These are phyloP conservation scores for Purpureocillium takamizusanense DNA, from an alignment of 2,329 filamentous ascomycete species.

Conservation along the genomic window DNA sequence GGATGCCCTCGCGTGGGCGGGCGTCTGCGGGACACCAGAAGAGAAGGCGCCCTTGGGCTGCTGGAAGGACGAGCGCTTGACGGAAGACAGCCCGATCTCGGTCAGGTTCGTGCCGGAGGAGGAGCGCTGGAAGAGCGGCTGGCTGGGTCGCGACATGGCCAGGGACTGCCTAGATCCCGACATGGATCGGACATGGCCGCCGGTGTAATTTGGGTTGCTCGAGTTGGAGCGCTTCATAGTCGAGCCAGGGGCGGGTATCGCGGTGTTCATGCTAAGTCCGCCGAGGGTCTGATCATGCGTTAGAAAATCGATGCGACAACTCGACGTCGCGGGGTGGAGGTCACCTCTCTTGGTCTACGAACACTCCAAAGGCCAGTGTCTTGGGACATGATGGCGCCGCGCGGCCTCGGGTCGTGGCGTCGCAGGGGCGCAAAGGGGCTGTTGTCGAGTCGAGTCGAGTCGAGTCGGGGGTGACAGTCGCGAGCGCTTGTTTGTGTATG, in stretches of 20 bases:
- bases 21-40: constrained; percentile 31
- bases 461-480: constrained; percentile 3
- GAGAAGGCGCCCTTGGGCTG: constrained; percentile 51
- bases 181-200: constrained; percentile 68
- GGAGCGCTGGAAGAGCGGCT: constrained; percentile 77
- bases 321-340: constrained; percentile 3
- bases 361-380: constrained; percentile 85
- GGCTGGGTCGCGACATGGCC: constrained; percentile 71
- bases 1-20: constrained; percentile 40
- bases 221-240: constrained; percentile 91
- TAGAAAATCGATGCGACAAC: constrained; percentile 11
- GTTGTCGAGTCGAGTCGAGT: neutral
- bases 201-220: constrained; percentile 53
- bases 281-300: constrained; percentile 64
- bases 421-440: neutral
- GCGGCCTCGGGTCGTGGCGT: constrained; percentile 2
- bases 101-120: constrained; percentile 75
- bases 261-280: constrained; percentile 71
- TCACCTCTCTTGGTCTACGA: constrained; percentile 82
- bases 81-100: constrained; percentile 73
- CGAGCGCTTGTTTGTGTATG: neutral
- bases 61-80: constrained; percentile 73
- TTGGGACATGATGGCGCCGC: constrained; percentile 59
- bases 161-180: constrained; percentile 82
- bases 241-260: constrained; percentile 83